Base-by-base conservation (phyloP, 2,329 filamentous ascomycete genomes). In the Pezicula carpinea region DNA sequence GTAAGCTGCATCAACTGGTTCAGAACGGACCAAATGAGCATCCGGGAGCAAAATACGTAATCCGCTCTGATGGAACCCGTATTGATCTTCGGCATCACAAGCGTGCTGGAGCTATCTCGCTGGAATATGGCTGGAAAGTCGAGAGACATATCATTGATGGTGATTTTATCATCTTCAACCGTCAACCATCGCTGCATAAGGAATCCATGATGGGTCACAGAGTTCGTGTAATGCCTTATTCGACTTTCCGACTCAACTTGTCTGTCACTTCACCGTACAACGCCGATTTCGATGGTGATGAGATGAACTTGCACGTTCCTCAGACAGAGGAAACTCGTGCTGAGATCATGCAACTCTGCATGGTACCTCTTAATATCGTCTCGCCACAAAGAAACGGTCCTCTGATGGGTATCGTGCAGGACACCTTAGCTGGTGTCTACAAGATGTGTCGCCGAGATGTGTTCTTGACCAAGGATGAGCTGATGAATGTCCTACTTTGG, bases 181-280 rank as follows among this genome's bases (percentile, higher is more conserved):
- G 93, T 77, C 93, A 99, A 66, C 93, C 93, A 1, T 99, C 93
- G 31, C 76, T 99, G 62, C 93, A 99, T 77, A 99, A 99, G 70
- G 93, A 99, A 66, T 99, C 93, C 51, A 99, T 99, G 93, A 99
- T 99, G 95, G 93, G 89, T 68, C 93, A 99, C 70, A 84, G 89
- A 59, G 93, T 99, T 53, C 85, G 86, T 51, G 93, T 99, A 51
- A 97, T 99, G 91, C 93, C 93, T 3, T 99, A 96, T 68, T 99
- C 93, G 5, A 99, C 93, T 1, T 99, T 99, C 76, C 85, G 93
- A 54, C 79, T 99, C 39, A 99, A 99, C 63, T 70, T 99, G 58
- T 99, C 93, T 0, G 93, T 99, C 63, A 99, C 95, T 1, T 95
- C 91, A 22, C 93, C 93, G 0, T 99, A 99, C 76, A 99, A 99